Conservation (phyloP, 345 rosid species). For the Sonneratia alba region DNA sequence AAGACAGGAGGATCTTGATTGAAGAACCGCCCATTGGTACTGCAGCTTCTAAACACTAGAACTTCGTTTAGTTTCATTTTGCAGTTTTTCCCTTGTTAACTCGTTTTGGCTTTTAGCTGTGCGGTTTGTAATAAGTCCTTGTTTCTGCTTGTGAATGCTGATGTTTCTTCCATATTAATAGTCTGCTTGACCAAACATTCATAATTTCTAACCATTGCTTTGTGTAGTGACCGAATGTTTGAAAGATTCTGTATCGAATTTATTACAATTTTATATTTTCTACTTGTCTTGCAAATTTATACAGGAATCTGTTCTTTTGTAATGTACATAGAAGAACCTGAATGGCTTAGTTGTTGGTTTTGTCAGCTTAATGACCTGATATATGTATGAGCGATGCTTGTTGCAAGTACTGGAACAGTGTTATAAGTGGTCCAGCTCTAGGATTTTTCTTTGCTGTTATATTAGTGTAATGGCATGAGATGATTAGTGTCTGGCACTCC, state of each 20-base stretch:
- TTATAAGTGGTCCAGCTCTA: background rate
- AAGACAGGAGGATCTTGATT: constrained; percentile 56
- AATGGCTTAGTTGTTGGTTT: background rate
- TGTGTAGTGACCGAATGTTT: background rate
- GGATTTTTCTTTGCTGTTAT: background rate
- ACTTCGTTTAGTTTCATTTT: background rate
- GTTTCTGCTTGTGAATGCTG: background rate
- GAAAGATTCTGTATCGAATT: background rate
- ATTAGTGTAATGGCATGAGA: background rate
- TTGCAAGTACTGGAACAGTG: background rate
- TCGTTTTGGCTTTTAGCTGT: background rate
- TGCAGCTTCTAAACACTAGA: background rate
- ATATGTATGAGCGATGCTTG: background rate
- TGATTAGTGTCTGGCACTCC: background rate
- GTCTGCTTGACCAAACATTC: background rate
- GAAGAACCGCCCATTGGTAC: constrained; percentile 13
- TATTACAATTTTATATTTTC: background rate
- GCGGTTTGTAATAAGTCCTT: background rate
- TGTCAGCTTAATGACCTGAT: background rate
- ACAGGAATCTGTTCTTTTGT: background rate
- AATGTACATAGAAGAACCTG: background rate
- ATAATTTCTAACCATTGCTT: background rate
- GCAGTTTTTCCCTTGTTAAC: background rate
- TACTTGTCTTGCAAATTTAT: background rate
- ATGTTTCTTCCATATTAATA: background rate